Percentiles rank a stretch among this genome's conserved stretches.
phyloP scores from a whole-genome alignment of 306 rosid species.

The Lathyrus aphaca region DNA sequence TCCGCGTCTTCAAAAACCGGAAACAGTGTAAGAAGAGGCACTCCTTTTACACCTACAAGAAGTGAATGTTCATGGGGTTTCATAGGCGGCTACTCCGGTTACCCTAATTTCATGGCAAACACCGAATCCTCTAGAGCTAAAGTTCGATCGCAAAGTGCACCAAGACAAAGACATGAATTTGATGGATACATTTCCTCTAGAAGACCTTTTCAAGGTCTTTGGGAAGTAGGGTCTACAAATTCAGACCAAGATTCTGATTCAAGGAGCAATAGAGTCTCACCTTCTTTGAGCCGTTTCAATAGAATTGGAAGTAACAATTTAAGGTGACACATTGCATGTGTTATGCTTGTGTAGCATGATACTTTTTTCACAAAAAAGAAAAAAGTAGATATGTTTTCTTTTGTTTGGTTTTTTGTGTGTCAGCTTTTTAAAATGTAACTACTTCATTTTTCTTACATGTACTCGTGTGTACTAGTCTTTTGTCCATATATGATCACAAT shows the following conservation, averaged over 20 bases:
- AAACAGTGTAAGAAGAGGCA: slow-evolving; percentile 54
- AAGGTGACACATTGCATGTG: slow-evolving; percentile 55
- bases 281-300: slow-evolving; percentile 48
- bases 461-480: slow-evolving; percentile 22
- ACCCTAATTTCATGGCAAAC: slow-evolving; percentile 90
- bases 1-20: slow-evolving; percentile 68
- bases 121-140: slow-evolving; percentile 88
- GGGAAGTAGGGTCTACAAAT: slow-evolving; percentile 54
- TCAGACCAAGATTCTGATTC: slow-evolving; percentile 57
- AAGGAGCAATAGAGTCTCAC: slow-evolving; percentile 38
- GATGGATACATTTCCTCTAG: slow-evolving; percentile 51
- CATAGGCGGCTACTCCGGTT: slow-evolving; percentile 59
- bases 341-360: slow-evolving; percentile 9
- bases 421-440: slow-evolving; percentile 45
- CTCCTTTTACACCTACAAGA: slow-evolving; percentile 68
- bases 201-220: slow-evolving; percentile 46
- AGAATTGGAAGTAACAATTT: slow-evolving; percentile 52
- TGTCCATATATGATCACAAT: slow-evolving; percentile 36
- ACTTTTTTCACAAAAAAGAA: slow-evolving; percentile 14
- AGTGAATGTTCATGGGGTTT: slow-evolving; percentile 75
- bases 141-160: slow-evolving; percentile 92
- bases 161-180: slow-evolving; percentile 79
- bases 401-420: slow-evolving; percentile 39
- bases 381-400: not conserved
- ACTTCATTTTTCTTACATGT: slow-evolving; percentile 35